Percentiles rank a stretch among this genome's conserved stretches.
Conservation (phyloP, 306 rosid species). For the Mucuna pruriens region DNA sequence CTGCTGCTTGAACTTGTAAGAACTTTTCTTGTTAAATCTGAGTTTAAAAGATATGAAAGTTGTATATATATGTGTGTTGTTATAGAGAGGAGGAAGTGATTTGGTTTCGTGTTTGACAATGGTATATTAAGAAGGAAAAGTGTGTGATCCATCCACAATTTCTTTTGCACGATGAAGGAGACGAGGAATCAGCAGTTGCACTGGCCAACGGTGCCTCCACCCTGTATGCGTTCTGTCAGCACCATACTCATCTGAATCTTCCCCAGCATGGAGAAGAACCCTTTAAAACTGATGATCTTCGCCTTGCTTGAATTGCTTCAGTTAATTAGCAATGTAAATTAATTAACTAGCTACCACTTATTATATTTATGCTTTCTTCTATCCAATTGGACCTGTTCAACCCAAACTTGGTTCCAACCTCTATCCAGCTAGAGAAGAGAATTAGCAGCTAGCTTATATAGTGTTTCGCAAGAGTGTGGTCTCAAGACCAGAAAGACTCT, state of each 20-base stretch:
- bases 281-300: constrained; percentile 48
- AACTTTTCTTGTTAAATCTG: neutral
- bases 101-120: neutral
- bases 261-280: constrained; percentile 33
- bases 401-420: constrained; percentile 6
- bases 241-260: constrained; percentile 48
- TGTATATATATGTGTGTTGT: neutral
- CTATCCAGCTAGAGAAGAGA: constrained; percentile 15
- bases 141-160: constrained; percentile 71
- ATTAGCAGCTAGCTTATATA: constrained; percentile 20
- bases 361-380: constrained; percentile 33
- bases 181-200: constrained; percentile 57
- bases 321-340: constrained; percentile 24
- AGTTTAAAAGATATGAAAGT: neutral
- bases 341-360: constrained; percentile 31
- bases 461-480: constrained; percentile 27
- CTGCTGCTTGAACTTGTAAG: constrained; percentile 64
- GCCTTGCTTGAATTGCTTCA: constrained; percentile 55
- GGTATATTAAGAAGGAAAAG: constrained; percentile 53
- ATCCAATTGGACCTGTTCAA: neutral
- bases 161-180: constrained; percentile 57
- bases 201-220: constrained; percentile 68
- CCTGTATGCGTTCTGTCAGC: constrained; percentile 57
- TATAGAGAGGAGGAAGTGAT: constrained; percentile 4
- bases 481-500: constrained; percentile 24